These are phyloP conservation scores for Westerdykella sp. DNA, from an alignment of 2,329 filamentous ascomycete genomes.

Conservation along the genomic window DNA sequence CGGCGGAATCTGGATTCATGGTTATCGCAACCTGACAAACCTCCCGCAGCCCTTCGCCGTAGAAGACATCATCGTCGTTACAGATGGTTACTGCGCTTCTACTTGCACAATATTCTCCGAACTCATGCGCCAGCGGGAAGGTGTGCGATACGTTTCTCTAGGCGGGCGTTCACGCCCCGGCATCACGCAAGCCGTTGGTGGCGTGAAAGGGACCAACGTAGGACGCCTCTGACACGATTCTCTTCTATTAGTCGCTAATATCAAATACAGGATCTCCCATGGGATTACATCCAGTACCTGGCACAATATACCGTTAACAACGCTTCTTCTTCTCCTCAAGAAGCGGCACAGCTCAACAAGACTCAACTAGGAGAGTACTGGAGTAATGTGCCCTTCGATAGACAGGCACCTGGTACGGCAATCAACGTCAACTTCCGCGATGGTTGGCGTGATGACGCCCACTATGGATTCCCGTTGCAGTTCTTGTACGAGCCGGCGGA, in stretches of 20 bases:
- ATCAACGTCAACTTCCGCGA: slow-evolving; percentile 36
- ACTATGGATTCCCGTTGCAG: slow-evolving; percentile 46
- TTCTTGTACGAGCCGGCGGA: slow-evolving; percentile 58
- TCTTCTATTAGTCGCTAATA: too few relatives aligned
- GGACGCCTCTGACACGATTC: too few relatives aligned
- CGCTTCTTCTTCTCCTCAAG: slow-evolving; percentile 14
- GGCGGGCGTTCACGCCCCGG: slow-evolving; percentile 53
- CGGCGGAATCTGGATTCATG: slow-evolving; percentile 30
- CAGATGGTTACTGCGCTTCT: slow-evolving; percentile 51
- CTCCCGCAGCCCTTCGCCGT: slow-evolving; percentile 51
- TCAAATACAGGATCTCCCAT: slow-evolving; percentile 13
- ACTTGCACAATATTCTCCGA: slow-evolving; percentile 56
- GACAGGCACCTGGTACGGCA: slow-evolving; percentile 18
- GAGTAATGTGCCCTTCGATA: slow-evolving; percentile 25
- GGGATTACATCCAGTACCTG: slow-evolving; percentile 27
- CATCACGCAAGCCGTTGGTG: slow-evolving; percentile 54
- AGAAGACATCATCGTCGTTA: slow-evolving; percentile 53
- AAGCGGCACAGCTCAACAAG: slow-evolving; percentile 22
- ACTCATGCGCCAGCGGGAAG: slow-evolving; percentile 47
- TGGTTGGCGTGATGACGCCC: slow-evolving; percentile 38
- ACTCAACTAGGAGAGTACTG: slow-evolving; percentile 31
- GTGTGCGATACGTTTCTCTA: slow-evolving; percentile 52
- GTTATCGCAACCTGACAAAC: slow-evolving; percentile 33
- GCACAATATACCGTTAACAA: slow-evolving; percentile 11
- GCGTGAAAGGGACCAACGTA: slow-evolving; percentile 52